Conservation (phyloP, 305 asterid genomes). For the Solanum hybrid region DNA sequence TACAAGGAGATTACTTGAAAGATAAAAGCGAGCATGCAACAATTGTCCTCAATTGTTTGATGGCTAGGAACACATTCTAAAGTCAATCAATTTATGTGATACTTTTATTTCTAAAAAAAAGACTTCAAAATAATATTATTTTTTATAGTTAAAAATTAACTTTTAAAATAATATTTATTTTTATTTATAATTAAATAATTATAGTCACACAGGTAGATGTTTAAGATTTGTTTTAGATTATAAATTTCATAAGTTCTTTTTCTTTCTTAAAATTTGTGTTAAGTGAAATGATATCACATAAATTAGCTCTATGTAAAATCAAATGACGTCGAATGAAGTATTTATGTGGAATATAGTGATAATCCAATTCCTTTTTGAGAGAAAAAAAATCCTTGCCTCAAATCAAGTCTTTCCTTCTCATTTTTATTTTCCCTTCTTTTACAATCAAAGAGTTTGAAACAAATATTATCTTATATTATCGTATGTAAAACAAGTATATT, state of each 20-base stretch:
- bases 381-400: neutral
- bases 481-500: neutral
- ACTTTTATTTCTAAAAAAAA: too few species aligned
- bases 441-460: neutral
- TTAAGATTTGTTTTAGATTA: neutral
- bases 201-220: neutral
- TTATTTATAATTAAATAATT: neutral
- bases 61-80: neutral
- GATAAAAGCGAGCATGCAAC: neutral
- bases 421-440: neutral
- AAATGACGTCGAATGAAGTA: neutral
- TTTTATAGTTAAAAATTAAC: neutral
- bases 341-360: neutral
- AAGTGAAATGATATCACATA: neutral
- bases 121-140: neutral
- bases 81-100: neutral
- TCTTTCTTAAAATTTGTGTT: neutral
- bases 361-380: neutral
- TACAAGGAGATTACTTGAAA: neutral
- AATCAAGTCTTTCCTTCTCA: neutral
- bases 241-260: neutral
- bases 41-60: neutral
- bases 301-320: neutral
- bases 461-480: neutral
- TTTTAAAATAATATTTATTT: neutral